Percentiles rank a stretch among this genome's conserved stretches.
Evolutionary conservation across 83 land plant genomes (phyloP).

Genomic region (Picea abies): DNA sequence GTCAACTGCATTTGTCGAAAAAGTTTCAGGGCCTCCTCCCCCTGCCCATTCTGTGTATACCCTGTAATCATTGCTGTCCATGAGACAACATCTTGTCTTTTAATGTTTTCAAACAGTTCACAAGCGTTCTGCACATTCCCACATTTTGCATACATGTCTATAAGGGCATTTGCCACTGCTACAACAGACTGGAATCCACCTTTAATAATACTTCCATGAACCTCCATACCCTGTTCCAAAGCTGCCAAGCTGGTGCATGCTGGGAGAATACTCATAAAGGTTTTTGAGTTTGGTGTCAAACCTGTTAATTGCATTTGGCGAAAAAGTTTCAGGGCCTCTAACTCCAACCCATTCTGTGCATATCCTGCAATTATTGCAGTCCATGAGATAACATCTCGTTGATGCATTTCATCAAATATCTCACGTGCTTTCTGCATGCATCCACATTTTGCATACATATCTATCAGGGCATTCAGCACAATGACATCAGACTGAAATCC

Average conservation of each 20-base stretch:
- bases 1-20: conserved; percentile 25
- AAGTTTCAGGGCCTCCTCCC: conserved; percentile 17
- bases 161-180: conserved; percentile 17
- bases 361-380: conserved; percentile 27
- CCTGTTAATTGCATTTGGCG: conserved; percentile 17
- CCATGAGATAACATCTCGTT: conserved; percentile 24
- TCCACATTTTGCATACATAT: conserved; percentile 13
- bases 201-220: conserved; percentile 22
- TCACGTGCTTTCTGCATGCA: neutral
- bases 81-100: conserved; percentile 6
- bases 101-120: conserved; percentile 12
- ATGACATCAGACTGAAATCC: conserved; percentile 6
- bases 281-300: conserved; percentile 7
- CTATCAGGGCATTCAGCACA: neutral
- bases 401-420: conserved; percentile 37
- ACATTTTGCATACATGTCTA: conserved; percentile 35
- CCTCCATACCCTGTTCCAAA: conserved; percentile 22
- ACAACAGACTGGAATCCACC: conserved; percentile 14
- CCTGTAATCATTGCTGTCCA: conserved; percentile 29
- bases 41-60: conserved; percentile 9
- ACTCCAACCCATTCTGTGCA: neutral
- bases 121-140: conserved; percentile 11
- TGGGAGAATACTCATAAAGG: conserved; percentile 16
- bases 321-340: conserved; percentile 19
- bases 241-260: conserved; percentile 24